Base-by-base conservation (phyloP, 495 filamentous ascomycete species). In the Daldinia decipiens region DNA sequence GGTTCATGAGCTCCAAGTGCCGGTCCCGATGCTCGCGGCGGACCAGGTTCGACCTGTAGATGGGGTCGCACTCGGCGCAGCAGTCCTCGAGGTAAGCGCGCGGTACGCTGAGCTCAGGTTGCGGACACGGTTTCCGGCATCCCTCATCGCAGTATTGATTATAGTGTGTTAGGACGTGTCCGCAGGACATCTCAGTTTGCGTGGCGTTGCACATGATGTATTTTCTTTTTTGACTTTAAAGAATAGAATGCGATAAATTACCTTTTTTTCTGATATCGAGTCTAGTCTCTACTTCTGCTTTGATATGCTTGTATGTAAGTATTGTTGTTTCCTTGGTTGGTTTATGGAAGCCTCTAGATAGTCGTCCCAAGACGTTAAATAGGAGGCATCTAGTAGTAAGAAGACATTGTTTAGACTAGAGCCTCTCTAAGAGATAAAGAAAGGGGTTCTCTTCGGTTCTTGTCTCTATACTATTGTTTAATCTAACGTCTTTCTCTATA, bases 61-160 rank as follows among this genome's bases (percentile, higher is more conserved):
- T 43, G 1, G 77, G 71, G 45, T 77, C 72, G 67, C 75, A 79
- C 5, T 34, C 5, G 0, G 74, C 75, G 56, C 77, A 79, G 11
- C 70, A 70, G 55, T 79, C 75, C 0, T 43, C 15, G 5, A 79
- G n/a, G 43, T 70, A 57, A 5, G 63, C 13, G 3, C 45, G 39
- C 11, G 62, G 67, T 1, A 50, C 55, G 0, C 59, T 59, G 27
- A 59, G 58, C 2, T 8, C 9, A 1, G 63, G 62, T 0, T 38
- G 12, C 6, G 58, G 5, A 34, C 74, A 78, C 31, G 59, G 53
- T 21, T 26, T 3, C 17, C 13, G 53, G 45, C 57, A 26, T 21
- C 26, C 59, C n/a, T 24, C 29, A 1, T n/a, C 26, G 61, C 76
- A 78, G 38, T 31, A 47, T 40, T 21, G 27, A 5, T 56, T 60